Evolutionary conservation across 768 basidiomycete genomes (phyloP), one percentile per base, ranked within the genome.

Genomic region (Suillus luteus): DNA sequence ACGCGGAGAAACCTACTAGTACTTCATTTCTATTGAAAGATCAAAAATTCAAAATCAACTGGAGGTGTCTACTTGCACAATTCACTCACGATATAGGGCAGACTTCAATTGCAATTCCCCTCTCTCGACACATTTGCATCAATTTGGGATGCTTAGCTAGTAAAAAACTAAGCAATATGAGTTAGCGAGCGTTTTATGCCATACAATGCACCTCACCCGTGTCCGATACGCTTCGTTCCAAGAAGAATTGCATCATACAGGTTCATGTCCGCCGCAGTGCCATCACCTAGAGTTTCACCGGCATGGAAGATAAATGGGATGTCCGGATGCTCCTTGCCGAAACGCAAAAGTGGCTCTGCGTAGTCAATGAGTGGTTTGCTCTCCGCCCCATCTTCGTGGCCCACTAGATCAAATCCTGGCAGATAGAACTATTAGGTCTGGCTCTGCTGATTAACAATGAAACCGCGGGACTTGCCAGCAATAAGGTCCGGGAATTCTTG

Each of bases 11-110:
- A 60, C 55, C 63, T 69, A 90, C 88, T 72, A 92, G 72, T 38
- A 91, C 83, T 69, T 91, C 89, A 67, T 92, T 90, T 59, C 89
- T 90, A 64, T 55, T 46, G 40, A 63, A 61, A 6, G 14, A 24
- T 35, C n/a, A 22, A 27, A 15, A 55, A 49, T 14, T 35, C n/a
- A 22, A 27, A 15, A 55, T 55, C 19, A 58, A 44, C 12, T 17
- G 44, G 8, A 33, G 5, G n/a, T 52, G 24, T 37, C 19, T 49
- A 61, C 49, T 62, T 38, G 33, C 0, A 22, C 7, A 33, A 24
- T 12, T 15, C 51, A 72, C 79, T 62, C 67, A 82, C 80, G 81
- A 83, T 40, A 83, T 81, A 11, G 83, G 83, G 66, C 82, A 83
- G 38, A 82, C 76, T 68, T 83, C 82, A 27, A 83, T 63, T 19